Base-by-base conservation (phyloP, 768 basidiomycete genomes). In the Suillus brevipes region DNA sequence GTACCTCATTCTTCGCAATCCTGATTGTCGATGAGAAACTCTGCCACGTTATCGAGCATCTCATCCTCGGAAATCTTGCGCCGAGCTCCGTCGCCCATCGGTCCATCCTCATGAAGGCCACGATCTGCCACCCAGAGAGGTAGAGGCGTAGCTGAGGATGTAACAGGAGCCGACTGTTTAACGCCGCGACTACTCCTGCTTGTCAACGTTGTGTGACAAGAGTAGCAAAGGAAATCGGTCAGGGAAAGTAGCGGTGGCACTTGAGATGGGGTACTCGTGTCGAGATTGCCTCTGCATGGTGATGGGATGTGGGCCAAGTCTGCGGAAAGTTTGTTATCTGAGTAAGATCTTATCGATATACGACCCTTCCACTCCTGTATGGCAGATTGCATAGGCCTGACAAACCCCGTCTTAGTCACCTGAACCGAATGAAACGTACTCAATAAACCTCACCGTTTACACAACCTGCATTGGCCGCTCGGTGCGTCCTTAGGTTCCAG, bases 361-460 rank as follows among this genome's bases (percentile, higher is more conserved):
- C 82, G 83, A 0, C 83, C 74, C 72, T 91, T 92, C 92, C 92
- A 94, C 42, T 83, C 85, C 71, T 88, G 88, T 18, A 89, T 79
- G 18, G 84, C 87, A 14, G 74, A 78, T 68, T 91, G 91, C 2
- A 84, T 81, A 31, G 89, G 89, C 59, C 91, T 93, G 66, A 34
- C 36, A 25, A 31, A 7, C 38, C 36, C 34, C 25, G 53, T 59
- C 31, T 71, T 60, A 34, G 3, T 1, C 7, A 50, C 3, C 70
- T 18, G 12, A 23, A 25, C 57, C 38, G 18, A 58, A 18, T 28
- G 3, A 59, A 59, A 28, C 20, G 25, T 42, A 28, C 23, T 47
- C 1, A n/a, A 62, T 61, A 31, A 36, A 8, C 66, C 66, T 42
- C 60, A 90, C 91, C 90, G 81, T 70, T 87, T 83, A 71, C 92